Percentiles rank a stretch among this genome's conserved stretches.
These are phyloP conservation scores for Marasmius oreades DNA, from an alignment of 1,284 basidiomycete genomes.

Conservation along the genomic window DNA sequence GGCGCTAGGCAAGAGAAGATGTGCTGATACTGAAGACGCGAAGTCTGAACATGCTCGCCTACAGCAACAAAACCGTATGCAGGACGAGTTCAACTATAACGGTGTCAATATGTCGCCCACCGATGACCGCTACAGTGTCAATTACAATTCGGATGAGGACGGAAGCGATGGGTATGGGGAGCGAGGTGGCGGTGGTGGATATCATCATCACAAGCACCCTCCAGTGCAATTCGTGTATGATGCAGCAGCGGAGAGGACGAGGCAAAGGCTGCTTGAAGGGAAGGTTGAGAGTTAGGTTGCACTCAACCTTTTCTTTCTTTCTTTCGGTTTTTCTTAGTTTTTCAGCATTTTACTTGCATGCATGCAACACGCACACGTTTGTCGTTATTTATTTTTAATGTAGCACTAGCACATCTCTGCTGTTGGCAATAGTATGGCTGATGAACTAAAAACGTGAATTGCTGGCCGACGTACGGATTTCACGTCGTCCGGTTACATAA, in stretches of 20 bases:
- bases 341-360: too few relatives aligned
- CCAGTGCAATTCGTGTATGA: slow-evolving; percentile 74
- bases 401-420: too few relatives aligned
- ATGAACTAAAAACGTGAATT: too few relatives aligned
- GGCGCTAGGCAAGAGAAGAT: slow-evolving; percentile 70
- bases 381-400: too few relatives aligned
- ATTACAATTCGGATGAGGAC: neutral
- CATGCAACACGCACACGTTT: too few relatives aligned
- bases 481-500: too few relatives aligned
- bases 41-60: neutral
- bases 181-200: neutral
- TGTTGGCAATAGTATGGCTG: too few relatives aligned
- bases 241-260: slow-evolving; percentile 72
- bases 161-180: neutral
- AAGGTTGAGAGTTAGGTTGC: slow-evolving; percentile 7
- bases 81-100: neutral
- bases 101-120: neutral
- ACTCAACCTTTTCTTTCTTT: too few relatives aligned
- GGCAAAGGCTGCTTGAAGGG: slow-evolving; percentile 52
- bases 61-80: slow-evolving; percentile 5
- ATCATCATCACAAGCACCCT: slow-evolving; percentile 17
- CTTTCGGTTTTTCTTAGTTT: too few relatives aligned
- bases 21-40: slow-evolving; percentile 34
- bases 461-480: too few relatives aligned
- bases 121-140: neutral